Percentiles rank a stretch among this genome's conserved stretches.
phyloP scores from a whole-genome alignment of 1,139 yeast species.

The Candida sanyaensis region DNA sequence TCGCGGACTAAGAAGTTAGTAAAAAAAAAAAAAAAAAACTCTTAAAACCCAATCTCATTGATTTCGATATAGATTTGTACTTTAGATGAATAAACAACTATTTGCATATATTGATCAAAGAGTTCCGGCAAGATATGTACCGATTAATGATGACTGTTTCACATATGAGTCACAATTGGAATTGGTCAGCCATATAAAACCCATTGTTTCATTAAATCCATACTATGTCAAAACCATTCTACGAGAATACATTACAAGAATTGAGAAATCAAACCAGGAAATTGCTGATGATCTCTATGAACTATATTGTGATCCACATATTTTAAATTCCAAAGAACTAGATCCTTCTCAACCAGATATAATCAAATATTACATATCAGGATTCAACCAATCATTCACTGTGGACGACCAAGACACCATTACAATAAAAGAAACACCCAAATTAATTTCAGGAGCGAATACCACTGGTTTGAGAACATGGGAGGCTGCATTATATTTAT shows the following conservation, averaged over 20 bases:
- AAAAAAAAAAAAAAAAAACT: background rate
- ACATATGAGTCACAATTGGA: slow-evolving; percentile 11
- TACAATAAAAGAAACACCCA: slow-evolving; percentile 60
- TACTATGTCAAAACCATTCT: slow-evolving; percentile 52
- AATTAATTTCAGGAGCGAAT: slow-evolving; percentile 67
- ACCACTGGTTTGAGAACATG: slow-evolving; percentile 91
- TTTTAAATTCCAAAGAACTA: slow-evolving; percentile 41
- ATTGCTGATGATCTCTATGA: slow-evolving; percentile 55
- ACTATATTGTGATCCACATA: slow-evolving; percentile 35
- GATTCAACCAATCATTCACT: slow-evolving; percentile 15
- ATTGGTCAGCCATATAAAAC: slow-evolving; percentile 13
- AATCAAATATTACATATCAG: slow-evolving; percentile 45
- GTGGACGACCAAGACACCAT: slow-evolving; percentile 26
- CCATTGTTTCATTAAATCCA: slow-evolving; percentile 38
- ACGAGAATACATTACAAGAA: slow-evolving; percentile 35
- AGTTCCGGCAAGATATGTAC: slow-evolving; percentile 12
- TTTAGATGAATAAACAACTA: slow-evolving; percentile 12
- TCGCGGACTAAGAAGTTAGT: too few relatives aligned
- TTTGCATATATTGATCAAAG: slow-evolving; percentile 13
- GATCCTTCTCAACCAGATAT: slow-evolving; percentile 49
- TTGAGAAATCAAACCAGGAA: slow-evolving; percentile 31
- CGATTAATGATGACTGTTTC: slow-evolving; percentile 4
- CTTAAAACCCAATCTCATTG: background rate
- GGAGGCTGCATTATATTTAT: slow-evolving; percentile 85
- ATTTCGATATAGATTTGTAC: background rate